These are phyloP conservation scores for Datisca glomerata DNA, from an alignment of 306 rosid genomes.

Conservation along the genomic window DNA sequence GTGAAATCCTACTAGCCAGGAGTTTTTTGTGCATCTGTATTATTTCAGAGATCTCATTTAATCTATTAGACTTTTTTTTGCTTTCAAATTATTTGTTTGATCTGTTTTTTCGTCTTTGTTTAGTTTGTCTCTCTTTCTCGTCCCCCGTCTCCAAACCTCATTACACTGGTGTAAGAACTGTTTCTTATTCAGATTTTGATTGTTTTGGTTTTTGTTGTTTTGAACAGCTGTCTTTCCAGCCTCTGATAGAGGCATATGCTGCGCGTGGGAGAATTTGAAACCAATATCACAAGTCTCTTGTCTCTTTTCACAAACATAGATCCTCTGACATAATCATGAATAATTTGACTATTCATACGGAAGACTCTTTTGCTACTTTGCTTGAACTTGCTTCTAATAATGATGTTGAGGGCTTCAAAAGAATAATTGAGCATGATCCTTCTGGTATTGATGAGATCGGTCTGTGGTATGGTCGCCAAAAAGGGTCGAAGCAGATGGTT, in stretches of 20 bases:
- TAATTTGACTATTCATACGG: conserved; percentile 60
- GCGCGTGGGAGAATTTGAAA: conserved; percentile 34
- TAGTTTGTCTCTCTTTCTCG: background rate
- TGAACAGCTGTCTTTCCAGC: conserved; percentile 21
- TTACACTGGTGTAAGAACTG: background rate
- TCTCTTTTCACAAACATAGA: conserved; percentile 13
- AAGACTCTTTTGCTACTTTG: conserved; percentile 63
- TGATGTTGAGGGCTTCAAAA: conserved; percentile 54
- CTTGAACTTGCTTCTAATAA: conserved; percentile 88
- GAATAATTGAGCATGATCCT: conserved; percentile 53
- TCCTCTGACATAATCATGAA: conserved; percentile 41
- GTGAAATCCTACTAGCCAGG: too few species aligned
- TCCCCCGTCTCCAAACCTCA: background rate
- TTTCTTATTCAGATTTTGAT: background rate
- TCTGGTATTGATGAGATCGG: conserved; percentile 70
- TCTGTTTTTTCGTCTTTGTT: background rate
- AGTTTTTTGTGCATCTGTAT: too few species aligned
- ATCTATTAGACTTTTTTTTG: background rate
- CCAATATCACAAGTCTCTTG: conserved; percentile 11
- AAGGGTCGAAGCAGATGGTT: conserved; percentile 85
- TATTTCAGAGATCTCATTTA: background rate
- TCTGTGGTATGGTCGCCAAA: conserved; percentile 67
- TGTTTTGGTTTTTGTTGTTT: conserved; percentile 6
- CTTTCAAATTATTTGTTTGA: background rate
- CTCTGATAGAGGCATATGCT: conserved; percentile 40